Base-by-base conservation (phyloP, 129 eudicot genomes). In the Erigeron canadensis region DNA sequence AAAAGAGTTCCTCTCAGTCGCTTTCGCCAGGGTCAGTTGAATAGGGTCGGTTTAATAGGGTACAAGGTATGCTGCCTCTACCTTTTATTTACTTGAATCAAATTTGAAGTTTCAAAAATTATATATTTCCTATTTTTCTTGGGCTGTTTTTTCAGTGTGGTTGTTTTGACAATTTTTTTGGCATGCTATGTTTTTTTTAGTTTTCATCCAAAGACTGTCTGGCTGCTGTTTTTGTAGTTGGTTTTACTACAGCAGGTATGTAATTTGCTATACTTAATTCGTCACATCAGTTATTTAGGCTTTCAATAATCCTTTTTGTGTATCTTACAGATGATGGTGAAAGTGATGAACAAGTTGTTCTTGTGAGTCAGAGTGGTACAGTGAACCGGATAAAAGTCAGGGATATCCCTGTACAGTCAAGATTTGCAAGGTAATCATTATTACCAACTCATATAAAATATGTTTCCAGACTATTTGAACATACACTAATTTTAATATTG, bases 311-410 rank as follows among this genome's bases (percentile, higher is more conserved):
- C 15, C 28, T 0, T 4, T 21, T 55, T 9, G 62, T 54, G 22
- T 15, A 53, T 43, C 37, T 41, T 77, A 53, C 86, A 94, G 99
- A 90, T 51, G 96, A 94, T 69, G 96, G 97, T 65, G 99, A 90
- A 81, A 94, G 99, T 61, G 97, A 94, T 78, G 99, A 94, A 81
- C 93, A 94, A 75, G 87, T 94, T 68, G 96, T 94, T 17, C 88
- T 94, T 74, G 97, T 90, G 53, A 94, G 99, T 84, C 99, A 94
- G 75, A 88, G 96, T 76, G 99, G 99, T 71, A 90, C 97, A 3
- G 92, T 90, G 38, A 90, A 94, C 80, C 83, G 99, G 39, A 82
- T 94, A 3, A 90, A 90, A 84, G 96, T 94, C 48, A 84, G 94
- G 69, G 96, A 94, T 71, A 88, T 94, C 61, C 86, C 97, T 40